Evolutionary conservation across 305 asterid genomes (phyloP), one percentile per base, ranked within the genome.

Genomic region (Salvia sclarea): DNA sequence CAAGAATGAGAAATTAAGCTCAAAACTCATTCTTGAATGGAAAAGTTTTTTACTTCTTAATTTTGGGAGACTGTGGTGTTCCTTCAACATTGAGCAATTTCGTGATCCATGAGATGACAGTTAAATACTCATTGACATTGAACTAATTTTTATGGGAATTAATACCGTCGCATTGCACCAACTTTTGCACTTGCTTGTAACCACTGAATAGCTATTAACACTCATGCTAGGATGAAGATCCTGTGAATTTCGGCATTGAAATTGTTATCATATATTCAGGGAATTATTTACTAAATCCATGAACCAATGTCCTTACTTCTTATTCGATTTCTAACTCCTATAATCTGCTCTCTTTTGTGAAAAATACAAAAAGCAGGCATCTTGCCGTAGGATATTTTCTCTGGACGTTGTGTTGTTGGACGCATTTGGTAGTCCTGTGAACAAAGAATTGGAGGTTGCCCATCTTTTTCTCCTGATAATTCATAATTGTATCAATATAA

Each of bases 371-470:
- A 69, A 65, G 60, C 88, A 92, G 98, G 96, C 96, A 75, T 89
- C 97, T 45, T 92, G 97, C 78, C 88, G 97, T 60, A 84, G 92
- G 83, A 85, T 82, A 57, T 88, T 90, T 72, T 85, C 97, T 58
- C 48, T 92, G 82, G 96, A 92, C 73, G 89, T 88, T 38, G 68
- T 78, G 18, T 78, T 92, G 58, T 63, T 77, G 83, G 83, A 90
- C 69, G 87, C 81, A 30, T 85, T 85, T 78, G 88, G 85, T 61
- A 61, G 35, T 59, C 79, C 85, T 14, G 87, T 84, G 79, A 81
- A 79, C 75, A 83, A 81, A 76, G 96, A 88, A 52, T 62, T 79
- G 41, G 96, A 92, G 97, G 98, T 92, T 77, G 70, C 74, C 10
- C 57, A 66, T 70, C 65, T 73, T 68, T 22, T 8, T 65, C 53